phyloP scores from a whole-genome alignment of 2,329 filamentous ascomycete genomes.

The Coniella lustricola region DNA sequence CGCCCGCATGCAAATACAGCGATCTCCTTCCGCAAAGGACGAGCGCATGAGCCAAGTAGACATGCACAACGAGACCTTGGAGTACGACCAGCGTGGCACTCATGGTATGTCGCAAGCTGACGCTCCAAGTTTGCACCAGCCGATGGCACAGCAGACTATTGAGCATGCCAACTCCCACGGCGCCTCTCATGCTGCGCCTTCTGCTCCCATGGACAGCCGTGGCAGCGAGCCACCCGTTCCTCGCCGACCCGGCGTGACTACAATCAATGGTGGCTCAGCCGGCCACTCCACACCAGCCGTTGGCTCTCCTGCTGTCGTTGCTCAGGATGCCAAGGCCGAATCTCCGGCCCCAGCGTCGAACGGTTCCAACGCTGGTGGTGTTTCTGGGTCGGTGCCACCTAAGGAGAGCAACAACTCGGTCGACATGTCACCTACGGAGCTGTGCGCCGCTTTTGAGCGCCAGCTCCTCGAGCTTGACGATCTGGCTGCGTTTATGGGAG shows the following conservation, averaged over 20 bases:
- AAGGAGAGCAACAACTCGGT: conserved; percentile 19
- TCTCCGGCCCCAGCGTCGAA: conserved; percentile 26
- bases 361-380: conserved; percentile 20
- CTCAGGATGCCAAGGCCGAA: conserved; percentile 23
- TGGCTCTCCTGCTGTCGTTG: conserved; percentile 31
- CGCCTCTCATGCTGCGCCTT: conserved; percentile 6
- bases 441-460: conserved; percentile 52
- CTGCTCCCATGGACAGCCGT: conserved; percentile 29
- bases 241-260: conserved; percentile 48
- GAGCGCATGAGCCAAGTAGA: conserved; percentile 49
- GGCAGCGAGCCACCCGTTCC: conserved; percentile 47
- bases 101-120: conserved; percentile 29
- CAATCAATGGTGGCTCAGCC: conserved; percentile 51
- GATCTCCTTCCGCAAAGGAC: conserved; percentile 43
- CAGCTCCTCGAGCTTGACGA: conserved; percentile 55
- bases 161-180: conserved; percentile 26
- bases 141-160: neutral
- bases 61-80: conserved; percentile 49
- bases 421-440: conserved; percentile 53
- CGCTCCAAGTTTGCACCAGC: conserved; percentile 26
- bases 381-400: conserved; percentile 10
- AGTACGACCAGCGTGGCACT: conserved; percentile 43
- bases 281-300: conserved; percentile 40
- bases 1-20: conserved; percentile 24
- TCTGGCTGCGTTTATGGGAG: conserved; percentile 56